Evolutionary conservation across 441 rosid genomes (phyloP), one percentile per base, ranked within the genome.

Genomic region (Breynia disticha): DNA sequence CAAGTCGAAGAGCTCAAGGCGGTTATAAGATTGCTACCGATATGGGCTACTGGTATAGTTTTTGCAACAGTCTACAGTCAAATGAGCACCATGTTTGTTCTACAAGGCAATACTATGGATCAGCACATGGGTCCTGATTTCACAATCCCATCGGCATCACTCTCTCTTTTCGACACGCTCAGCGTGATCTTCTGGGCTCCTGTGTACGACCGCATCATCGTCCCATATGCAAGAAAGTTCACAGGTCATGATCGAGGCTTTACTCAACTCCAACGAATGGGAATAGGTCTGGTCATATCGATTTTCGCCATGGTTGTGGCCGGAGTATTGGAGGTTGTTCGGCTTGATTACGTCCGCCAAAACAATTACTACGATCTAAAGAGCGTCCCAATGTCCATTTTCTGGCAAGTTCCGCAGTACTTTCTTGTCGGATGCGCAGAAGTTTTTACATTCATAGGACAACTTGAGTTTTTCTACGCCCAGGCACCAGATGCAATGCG

Each of bases 401-500:
- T 90, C 72, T 90, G 94, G 96, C 98, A 90, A 71, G 74, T 80
- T 0, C 98, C 96, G 0, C 96, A 83, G 68, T 90, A 90, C 66
- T 76, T 87, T 39, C 82, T 91, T 6, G 52, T 87, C 0, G 98
- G 98, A 4, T 87, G 95, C 57, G 96, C 98, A 0, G 96, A 91
- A 71, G 96, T 91, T 19, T 91, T 91, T 63, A 82, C 89, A 6
- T 76, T 83, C 70, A 80, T 91, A 0, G 96, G 98, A 0, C 89
- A 91, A 65, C 44, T 87, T 47, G 98, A 91, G 81, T 91, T 91
- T 42, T 87, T 87, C 79, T 91, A 91, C 13, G 94, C 83, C 50
- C 94, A 91, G 50, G 96, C 96, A 14, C 98, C 98, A 4, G 96
- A 90, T 66, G 98, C 96, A 0, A 83, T 87, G 95, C 74, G 96